Conservation (phyloP, 805 yeast species). For the Yamadazyma paraphyllophila region DNA sequence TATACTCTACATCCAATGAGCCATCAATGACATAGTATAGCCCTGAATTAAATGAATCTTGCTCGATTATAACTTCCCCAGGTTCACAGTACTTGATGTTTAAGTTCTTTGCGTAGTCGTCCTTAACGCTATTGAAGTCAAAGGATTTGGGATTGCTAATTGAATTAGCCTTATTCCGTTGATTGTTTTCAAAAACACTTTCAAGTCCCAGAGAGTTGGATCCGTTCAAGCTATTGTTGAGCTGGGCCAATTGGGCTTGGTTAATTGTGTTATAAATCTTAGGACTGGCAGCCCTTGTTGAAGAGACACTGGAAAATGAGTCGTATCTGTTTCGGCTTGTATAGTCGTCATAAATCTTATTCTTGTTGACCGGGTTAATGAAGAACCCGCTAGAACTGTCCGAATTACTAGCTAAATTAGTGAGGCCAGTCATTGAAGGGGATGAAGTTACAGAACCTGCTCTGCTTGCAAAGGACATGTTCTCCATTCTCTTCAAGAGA, state of each 20-base stretch:
- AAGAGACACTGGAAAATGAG: conserved; percentile 15
- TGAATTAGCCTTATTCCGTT: conserved; percentile 6
- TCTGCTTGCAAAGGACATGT: conserved; percentile 22
- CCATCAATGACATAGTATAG: conserved; percentile 82
- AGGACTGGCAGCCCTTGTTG: conserved; percentile 18
- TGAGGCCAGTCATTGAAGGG: conserved; percentile 31
- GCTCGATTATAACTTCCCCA: conserved; percentile 58
- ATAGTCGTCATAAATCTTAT: conserved; percentile 14
- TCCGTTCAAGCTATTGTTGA: conserved; percentile 8
- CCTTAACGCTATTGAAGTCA: conserved; percentile 27
- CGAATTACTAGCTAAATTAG: conserved; percentile 18
- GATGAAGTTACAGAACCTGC: conserved; percentile 21
- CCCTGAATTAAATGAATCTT: conserved; percentile 69
- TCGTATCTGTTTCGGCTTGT: conserved; percentile 16
- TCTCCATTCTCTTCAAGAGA: conserved; percentile 1
- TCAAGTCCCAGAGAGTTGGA: conserved; percentile 1
- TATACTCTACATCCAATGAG: conserved; percentile 51
- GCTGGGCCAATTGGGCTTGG: conserved; percentile 16
- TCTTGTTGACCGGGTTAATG: conserved; percentile 11
- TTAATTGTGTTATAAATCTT: conserved; percentile 33
- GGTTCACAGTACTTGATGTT: conserved; percentile 53
- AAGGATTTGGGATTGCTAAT: not conserved
- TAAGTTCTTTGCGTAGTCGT: conserved; percentile 58
- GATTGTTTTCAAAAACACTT: not conserved
- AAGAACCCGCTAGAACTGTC: conserved; percentile 1